A percentile compares a stretch with the other conserved stretches of the same genome.
Evolutionary conservation across 2,329 filamentous ascomycete genomes (phyloP).

Genomic region (Aureobasidium melanogenum): DNA sequence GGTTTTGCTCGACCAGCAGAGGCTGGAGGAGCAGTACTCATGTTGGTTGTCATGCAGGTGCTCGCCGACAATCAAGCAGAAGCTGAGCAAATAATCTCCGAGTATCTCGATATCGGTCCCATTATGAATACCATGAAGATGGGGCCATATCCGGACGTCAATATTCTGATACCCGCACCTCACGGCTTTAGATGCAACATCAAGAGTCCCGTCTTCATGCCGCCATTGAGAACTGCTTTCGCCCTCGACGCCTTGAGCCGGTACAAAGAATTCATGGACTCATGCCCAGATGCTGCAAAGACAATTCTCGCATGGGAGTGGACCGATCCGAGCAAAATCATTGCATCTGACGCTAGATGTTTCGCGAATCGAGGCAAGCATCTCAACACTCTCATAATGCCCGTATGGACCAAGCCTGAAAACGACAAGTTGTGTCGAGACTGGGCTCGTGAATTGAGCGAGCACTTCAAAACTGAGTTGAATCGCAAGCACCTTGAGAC

Average conservation of each 20-base stretch:
- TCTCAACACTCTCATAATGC: slow-evolving; percentile 22
- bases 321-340: slow-evolving; percentile 20
- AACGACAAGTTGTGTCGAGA: slow-evolving; percentile 20
- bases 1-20: slow-evolving; percentile 17
- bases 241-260: too few species aligned
- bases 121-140: too few species aligned
- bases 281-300: slow-evolving; percentile 17
- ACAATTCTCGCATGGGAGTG: slow-evolving; percentile 21
- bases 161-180: too few species aligned
- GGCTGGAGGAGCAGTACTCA: slow-evolving; percentile 19
- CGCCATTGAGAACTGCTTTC: too few species aligned
- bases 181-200: too few species aligned
- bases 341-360: slow-evolving; percentile 16
- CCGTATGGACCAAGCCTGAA: slow-evolving; percentile 22
- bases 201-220: too few species aligned
- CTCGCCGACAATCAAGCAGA: slow-evolving; percentile 23
- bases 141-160: too few species aligned
- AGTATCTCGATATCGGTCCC: too few species aligned
- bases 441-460: slow-evolving; percentile 21
- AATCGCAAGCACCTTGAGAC: slow-evolving; percentile 15
- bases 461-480: too few species aligned
- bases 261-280: slow-evolving; percentile 18
- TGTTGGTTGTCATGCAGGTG: slow-evolving; percentile 16
- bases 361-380: slow-evolving; percentile 23
- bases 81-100: slow-evolving; percentile 16